phyloP scores from a whole-genome alignment of 768 basidiomycete species.

The Pholiota microspora region DNA sequence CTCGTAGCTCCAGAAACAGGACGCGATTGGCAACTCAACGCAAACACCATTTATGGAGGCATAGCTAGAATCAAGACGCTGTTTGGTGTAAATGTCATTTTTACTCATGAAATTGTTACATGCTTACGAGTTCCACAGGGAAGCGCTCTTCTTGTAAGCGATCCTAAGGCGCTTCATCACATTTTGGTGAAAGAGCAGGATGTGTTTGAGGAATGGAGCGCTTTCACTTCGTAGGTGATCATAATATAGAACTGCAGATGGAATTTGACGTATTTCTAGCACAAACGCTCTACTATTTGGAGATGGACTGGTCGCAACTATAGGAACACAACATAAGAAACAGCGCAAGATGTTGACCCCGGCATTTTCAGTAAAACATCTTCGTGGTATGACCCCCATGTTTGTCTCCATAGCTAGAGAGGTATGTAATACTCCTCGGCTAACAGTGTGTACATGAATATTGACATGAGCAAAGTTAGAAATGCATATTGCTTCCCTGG shows the following conservation, averaged over 20 bases:
- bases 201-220: conserved; percentile 8
- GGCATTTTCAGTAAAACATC: conserved; percentile 6
- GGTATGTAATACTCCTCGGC: not conserved
- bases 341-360: conserved; percentile 6
- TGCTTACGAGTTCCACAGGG: not conserved
- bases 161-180: conserved; percentile 9
- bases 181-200: conserved; percentile 8
- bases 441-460: too few species aligned
- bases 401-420: conserved; percentile 5
- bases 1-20: conserved; percentile 8
- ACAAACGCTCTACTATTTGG: conserved; percentile 5
- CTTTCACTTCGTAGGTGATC: conserved; percentile 1
- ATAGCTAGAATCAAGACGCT: not conserved
- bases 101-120: not conserved
- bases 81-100: not conserved
- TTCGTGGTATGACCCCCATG: conserved; percentile 7
- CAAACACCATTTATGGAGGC: conserved; percentile 1
- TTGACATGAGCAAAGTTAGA: not conserved
- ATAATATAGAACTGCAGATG: not conserved
- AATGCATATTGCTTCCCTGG: not conserved
- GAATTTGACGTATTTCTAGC: not conserved
- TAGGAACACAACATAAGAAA: conserved; percentile 8
- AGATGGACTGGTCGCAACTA: conserved; percentile 1
- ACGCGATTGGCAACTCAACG: conserved; percentile 7
- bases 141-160: conserved; percentile 2